Base-by-base conservation (phyloP, 2,329 filamentous ascomycete species). In the Neopestalotiopsis rosae region DNA sequence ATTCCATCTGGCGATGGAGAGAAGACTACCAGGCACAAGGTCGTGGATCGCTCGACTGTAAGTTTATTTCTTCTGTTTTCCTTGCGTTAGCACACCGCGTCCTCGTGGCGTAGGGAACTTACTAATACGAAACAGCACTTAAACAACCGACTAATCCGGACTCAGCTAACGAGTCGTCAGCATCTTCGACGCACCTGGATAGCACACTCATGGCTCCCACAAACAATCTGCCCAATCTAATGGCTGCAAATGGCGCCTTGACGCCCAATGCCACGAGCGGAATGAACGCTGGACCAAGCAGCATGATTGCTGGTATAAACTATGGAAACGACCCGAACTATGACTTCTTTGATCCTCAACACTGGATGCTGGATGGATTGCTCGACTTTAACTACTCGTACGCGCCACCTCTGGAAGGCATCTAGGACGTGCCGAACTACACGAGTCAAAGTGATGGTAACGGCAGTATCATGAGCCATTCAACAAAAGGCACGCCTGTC, bases 311-410 rank as follows among this genome's bases (percentile, higher is more conserved):
- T 32, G 82, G 83, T 38, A 79, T 89, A 71, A 85, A 86, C 73
- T 91, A 93, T 71, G 86, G 75, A 49, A 52, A 20, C 40, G 88
- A 92, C 67, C 88, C 89, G 10, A 92, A 90, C 74, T 94, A 94
- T 79, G 93, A 97, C 79, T 94, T 97, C 71, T 97, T 97, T 76
- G 94, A 97, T 80, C 94, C 95, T 1, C 87, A 97, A 75, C 94
- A 95, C 79, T 98, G 95, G 95, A 94, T 97, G 85, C 84, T 98
- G 70, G 95, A 98, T 79, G 93, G 93, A 14, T 85, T 95, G 42
- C 85, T 96, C 70, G 92, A 95, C 77, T 92, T 95, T 77, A 93
- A 93, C 72, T 94, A 91, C 12, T 91, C 88, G 74, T 74, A 73
- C 14, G 84, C 86, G 49, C 81, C 82, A 68, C 83, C 86, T 1